phyloP scores from a whole-genome alignment of 768 basidiomycete species.

The Nevesoporus exiguus region DNA sequence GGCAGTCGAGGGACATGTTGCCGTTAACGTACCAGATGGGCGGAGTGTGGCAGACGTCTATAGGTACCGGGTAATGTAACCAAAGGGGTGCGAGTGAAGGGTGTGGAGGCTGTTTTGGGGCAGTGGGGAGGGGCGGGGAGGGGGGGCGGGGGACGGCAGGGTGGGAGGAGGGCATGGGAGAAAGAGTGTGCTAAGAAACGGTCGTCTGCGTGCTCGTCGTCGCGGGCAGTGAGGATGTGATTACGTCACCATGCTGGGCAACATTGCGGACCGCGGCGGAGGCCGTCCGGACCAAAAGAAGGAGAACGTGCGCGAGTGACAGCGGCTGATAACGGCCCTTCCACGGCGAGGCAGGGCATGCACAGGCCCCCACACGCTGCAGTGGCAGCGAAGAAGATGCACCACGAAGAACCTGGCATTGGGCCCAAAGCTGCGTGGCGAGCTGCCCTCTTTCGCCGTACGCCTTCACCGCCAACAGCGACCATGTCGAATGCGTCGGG shows the following conservation, averaged over 20 bases:
- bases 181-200: not conserved
- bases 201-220: slow-evolving; percentile 20
- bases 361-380: too few species aligned
- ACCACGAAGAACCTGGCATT: too few species aligned
- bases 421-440: too few species aligned
- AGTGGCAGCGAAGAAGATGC: too few species aligned
- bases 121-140: not conserved
- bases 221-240: slow-evolving; percentile 15
- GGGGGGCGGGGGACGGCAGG: not conserved
- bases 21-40: not conserved
- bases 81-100: not conserved
- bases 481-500: slow-evolving; percentile 8
- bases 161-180: not conserved
- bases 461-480: not conserved
- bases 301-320: slow-evolving; percentile 3
- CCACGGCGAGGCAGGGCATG: not conserved
- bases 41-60: too few species aligned
- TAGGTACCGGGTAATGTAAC: not conserved
- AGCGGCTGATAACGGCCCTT: not conserved
- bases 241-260: slow-evolving; percentile 19
- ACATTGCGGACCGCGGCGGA: slow-evolving; percentile 14
- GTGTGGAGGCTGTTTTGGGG: not conserved
- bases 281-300: slow-evolving; percentile 21
- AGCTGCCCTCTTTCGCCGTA: not conserved
- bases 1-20: not conserved